Evolutionary conservation across 2,329 filamentous ascomycete genomes (phyloP).

Genomic region (Lasiodiplodia sp.): DNA sequence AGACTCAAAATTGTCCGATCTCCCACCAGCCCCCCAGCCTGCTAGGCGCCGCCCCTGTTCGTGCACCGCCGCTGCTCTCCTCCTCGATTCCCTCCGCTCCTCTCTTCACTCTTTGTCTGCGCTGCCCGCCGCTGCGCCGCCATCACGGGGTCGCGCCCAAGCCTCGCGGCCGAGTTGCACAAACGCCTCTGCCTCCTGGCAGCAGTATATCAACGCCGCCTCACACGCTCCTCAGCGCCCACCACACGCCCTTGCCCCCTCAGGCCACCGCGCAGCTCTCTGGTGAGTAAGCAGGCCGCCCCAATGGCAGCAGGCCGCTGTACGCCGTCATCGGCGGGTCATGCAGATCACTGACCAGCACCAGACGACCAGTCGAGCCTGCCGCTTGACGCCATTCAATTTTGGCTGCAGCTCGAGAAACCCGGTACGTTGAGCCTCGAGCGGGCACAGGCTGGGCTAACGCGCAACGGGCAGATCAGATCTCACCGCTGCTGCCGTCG

Average conservation of each 20-base stretch:
- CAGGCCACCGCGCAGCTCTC: not conserved
- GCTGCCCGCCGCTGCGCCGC: slow-evolving; percentile 34
- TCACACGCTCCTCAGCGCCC: slow-evolving; percentile 15
- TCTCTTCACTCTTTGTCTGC: slow-evolving; percentile 10
- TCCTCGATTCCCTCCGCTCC: not conserved
- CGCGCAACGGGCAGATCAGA: slow-evolving; percentile 26
- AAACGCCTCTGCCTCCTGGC: slow-evolving; percentile 33
- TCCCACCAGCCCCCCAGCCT: slow-evolving; percentile 7
- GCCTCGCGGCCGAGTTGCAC: slow-evolving; percentile 42
- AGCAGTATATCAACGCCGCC: slow-evolving; percentile 28
- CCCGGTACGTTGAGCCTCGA: slow-evolving; percentile 29
- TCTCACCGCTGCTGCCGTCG: slow-evolving; percentile 26
- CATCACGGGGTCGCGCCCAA: slow-evolving; percentile 40
- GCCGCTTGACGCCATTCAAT: slow-evolving; percentile 30
- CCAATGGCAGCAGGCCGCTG: slow-evolving; percentile 18
- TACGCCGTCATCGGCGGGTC: slow-evolving; percentile 24
- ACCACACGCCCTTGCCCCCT: slow-evolving; percentile 4
- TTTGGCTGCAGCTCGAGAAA: slow-evolving; percentile 31
- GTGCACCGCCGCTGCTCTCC: slow-evolving; percentile 1
- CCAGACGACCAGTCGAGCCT: slow-evolving; percentile 28
- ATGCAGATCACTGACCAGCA: slow-evolving; percentile 28
- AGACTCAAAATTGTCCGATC: slow-evolving; percentile 29
- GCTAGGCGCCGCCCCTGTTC: not conserved
- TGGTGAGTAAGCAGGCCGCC: slow-evolving; percentile 10
- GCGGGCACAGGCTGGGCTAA: slow-evolving; percentile 26